Percentiles rank a stretch among this genome's conserved stretches.
Conservation (phyloP, 805 yeast species). For the Starmerella ratchasimensis region DNA sequence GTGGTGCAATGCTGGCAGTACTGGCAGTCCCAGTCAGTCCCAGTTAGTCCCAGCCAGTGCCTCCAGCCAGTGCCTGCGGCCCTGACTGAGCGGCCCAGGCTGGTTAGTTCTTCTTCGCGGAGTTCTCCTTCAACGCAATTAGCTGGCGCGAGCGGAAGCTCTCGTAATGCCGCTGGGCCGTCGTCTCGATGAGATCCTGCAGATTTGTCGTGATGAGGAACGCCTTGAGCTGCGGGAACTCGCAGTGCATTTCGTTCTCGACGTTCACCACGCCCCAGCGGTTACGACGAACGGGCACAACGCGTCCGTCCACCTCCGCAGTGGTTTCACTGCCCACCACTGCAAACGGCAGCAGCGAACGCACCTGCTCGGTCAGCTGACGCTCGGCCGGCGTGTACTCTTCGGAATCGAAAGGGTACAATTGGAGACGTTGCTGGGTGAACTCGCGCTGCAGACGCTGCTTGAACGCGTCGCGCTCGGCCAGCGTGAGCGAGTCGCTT, state of each 20-base stretch:
- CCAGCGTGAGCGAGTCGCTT: slow-evolving; percentile 74
- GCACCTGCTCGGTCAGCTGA: slow-evolving; percentile 24
- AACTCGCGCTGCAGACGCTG: slow-evolving; percentile 62
- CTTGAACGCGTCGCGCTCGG: slow-evolving; percentile 72
- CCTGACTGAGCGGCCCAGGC: too few relatives aligned
- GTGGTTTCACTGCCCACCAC: slow-evolving; percentile 80
- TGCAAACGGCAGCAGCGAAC: slow-evolving; percentile 63
- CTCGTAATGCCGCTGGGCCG: slow-evolving; percentile 80
- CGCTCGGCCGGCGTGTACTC: slow-evolving; percentile 30
- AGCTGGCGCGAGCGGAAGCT: slow-evolving; percentile 86
- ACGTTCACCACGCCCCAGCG: slow-evolving; percentile 89
- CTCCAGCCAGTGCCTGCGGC: too few relatives aligned
- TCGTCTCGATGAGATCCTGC: slow-evolving; percentile 90
- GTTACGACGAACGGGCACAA: slow-evolving; percentile 79
- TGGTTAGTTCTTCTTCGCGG: too few relatives aligned
- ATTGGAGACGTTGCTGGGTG: slow-evolving; percentile 50
- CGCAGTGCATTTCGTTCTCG: slow-evolving; percentile 91
- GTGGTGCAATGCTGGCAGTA: too few relatives aligned
- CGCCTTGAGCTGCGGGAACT: slow-evolving; percentile 85
- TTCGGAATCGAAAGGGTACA: slow-evolving; percentile 65
- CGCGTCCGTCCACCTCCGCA: slow-evolving; percentile 60
- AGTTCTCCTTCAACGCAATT: slow-evolving; percentile 78
- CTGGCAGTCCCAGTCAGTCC: too few relatives aligned
- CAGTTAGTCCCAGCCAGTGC: too few relatives aligned
- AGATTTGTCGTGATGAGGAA: slow-evolving; percentile 90